phyloP scores from a whole-genome alignment of 495 filamentous ascomycete species.

The Aspergillus baeticus region DNA sequence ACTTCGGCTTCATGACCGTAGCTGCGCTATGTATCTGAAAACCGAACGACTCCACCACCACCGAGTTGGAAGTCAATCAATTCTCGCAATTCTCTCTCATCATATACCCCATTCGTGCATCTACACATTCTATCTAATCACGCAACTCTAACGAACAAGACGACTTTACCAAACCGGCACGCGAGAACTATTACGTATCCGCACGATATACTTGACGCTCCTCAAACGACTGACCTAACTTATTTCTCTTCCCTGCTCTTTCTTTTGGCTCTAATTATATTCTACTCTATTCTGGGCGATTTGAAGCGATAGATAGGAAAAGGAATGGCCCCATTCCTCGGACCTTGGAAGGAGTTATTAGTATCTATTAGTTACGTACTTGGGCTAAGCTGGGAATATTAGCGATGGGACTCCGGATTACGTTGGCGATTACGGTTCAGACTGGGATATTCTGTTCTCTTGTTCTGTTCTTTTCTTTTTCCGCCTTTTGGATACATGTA shows the following conservation, averaged over 20 bases:
- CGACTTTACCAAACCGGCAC: background rate
- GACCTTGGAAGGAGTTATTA: no score
- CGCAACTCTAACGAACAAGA: no score
- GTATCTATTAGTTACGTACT: no score
- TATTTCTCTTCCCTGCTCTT: no score
- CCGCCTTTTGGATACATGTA: background rate
- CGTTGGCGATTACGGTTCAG: background rate
- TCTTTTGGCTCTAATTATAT: no score
- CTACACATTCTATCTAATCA: no score
- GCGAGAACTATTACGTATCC: background rate
- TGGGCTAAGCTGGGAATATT: no score
- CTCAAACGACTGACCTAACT: no score
- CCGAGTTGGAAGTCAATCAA: background rate
- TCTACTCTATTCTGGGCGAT: no score
- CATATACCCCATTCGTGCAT: slow-evolving; percentile 3
- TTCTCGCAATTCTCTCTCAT: background rate
- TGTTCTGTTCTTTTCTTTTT: background rate
- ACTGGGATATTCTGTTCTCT: background rate
- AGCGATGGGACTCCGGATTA: background rate
- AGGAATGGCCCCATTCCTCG: background rate
- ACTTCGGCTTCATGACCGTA: slow-evolving; percentile 43
- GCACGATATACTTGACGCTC: background rate
- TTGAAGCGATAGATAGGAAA: background rate
- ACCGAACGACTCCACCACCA: background rate
- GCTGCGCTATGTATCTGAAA: slow-evolving; percentile 39